Evolutionary conservation across 345 rosid species (phyloP).

Genomic region (Salix udensis): DNA sequence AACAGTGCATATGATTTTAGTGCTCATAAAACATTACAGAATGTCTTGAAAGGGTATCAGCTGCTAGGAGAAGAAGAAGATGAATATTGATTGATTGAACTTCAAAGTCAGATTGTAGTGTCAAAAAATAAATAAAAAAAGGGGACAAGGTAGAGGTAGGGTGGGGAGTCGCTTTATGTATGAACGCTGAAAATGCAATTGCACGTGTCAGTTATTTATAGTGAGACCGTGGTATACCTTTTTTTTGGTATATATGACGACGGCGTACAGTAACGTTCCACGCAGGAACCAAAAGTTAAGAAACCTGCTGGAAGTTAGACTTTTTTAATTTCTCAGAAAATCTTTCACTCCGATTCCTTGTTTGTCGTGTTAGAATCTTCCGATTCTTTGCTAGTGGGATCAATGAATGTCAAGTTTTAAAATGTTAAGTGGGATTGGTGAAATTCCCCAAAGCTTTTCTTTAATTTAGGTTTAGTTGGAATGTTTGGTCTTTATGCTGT

Average conservation of each 20-base stretch:
- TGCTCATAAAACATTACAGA: too few relatives aligned
- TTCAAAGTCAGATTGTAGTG: too few relatives aligned
- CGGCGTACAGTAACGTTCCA: background rate
- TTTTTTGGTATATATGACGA: background rate
- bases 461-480: too few relatives aligned
- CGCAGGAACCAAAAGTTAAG: background rate
- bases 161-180: too few relatives aligned
- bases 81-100: too few relatives aligned
- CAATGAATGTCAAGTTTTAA: background rate
- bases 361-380: background rate
- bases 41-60: too few relatives aligned
- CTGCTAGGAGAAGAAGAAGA: too few relatives aligned
- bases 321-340: background rate
- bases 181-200: too few relatives aligned
- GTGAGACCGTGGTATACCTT: background rate
- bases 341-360: background rate
- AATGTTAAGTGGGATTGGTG: background rate
- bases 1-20: too few relatives aligned
- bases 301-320: background rate
- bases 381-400: background rate
- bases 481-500: background rate
- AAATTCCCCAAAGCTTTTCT: background rate
- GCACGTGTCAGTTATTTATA: background rate
- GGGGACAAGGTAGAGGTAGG: too few relatives aligned
- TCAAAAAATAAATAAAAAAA: too few relatives aligned